Base-by-base conservation (phyloP, 495 filamentous ascomycete species). In the Tuber umbilicatum region DNA sequence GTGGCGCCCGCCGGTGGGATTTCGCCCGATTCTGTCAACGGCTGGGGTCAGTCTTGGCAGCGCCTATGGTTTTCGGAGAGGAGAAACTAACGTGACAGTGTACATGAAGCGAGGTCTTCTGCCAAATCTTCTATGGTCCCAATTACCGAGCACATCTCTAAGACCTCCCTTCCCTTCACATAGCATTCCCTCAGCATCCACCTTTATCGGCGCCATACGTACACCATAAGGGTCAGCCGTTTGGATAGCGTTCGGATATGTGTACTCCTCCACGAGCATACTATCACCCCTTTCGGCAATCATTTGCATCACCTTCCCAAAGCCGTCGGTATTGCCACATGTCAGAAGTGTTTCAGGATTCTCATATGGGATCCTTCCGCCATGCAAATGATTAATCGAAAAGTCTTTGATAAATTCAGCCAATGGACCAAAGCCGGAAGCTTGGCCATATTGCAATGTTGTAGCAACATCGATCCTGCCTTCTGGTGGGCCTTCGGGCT, bases 81-180 rank as follows among this genome's bases (percentile, higher is more conserved):
- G 17, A 38, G 39, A 23, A 94, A 64, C 55, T 31, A 64, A 64
- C 89, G 94, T 92, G 69, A 98, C 90, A 23, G 93, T 97, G 78
- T 97, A 97, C 87, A 97, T 87, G 76, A 97, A 80, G 83, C 94
- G 91, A 39, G 94, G 94, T 69, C 91, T 86, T 77, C 88, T 89
- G 0, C 93, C 93, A 76, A 86, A 70, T n/a, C 10, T 90, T 21
- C 84, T 84, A 40, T 84, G 84, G 81, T 97, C 91, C 94, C 94
- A 97, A 77, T 91, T 92, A 55, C 89, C 87, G 41, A 97, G 84
- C 5, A 95, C 88, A 81, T 97, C 91, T 39, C 88, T 86, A 74
- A 98, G 85, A 7, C 92, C 91, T 19, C 91, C 92, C 23, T 86
- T 84, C 0, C 93, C 93, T 19, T 83, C 81, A 0, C 85, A 83